phyloP scores from a whole-genome alignment of 768 basidiomycete genomes.

The Boletus reticulatus region DNA sequence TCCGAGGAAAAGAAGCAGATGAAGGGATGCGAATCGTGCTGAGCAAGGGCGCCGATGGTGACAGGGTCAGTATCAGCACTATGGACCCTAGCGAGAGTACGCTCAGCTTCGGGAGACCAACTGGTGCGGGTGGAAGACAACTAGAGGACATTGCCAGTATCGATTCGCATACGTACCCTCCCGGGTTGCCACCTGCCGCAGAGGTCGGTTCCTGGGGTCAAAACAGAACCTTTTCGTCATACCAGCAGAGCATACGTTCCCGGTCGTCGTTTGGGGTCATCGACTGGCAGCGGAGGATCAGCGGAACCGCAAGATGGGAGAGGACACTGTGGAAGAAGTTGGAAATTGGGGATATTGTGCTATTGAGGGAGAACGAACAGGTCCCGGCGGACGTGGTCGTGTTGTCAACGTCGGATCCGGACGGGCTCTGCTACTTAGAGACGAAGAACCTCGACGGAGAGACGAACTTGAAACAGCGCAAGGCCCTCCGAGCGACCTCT shows the following conservation, averaged over 20 bases:
- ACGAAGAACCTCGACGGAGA: constrained; percentile 99
- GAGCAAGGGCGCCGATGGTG: constrained; percentile 38
- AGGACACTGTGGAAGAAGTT: constrained; percentile 98
- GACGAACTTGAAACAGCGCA: constrained; percentile 91
- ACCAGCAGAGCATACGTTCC: constrained; percentile 58
- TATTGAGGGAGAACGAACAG: constrained; percentile 91
- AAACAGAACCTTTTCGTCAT: constrained; percentile 40
- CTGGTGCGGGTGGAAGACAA: constrained; percentile 46
- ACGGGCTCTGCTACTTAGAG: constrained; percentile 92
- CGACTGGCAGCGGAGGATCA: constrained; percentile 69
- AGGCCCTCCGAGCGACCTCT: constrained; percentile 72
- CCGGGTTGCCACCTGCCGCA: constrained; percentile 32
- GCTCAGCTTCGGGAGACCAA: constrained; percentile 34
- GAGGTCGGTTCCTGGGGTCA: constrained; percentile 38
- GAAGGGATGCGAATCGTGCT: constrained; percentile 64
- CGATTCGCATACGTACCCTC: constrained; percentile 66
- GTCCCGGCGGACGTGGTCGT: constrained; percentile 96
- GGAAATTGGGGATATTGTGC: constrained; percentile 93
- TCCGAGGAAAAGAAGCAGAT: constrained; percentile 80
- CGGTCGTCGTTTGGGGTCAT: constrained; percentile 67
- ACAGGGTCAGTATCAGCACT: constrained; percentile 41
- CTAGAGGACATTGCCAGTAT: constrained; percentile 70
- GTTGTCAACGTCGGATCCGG: constrained; percentile 86
- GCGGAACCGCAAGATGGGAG: constrained; percentile 85
- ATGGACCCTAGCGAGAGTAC: constrained; percentile 44